Conservation (phyloP, 805 yeast genomes). For the Komagataella phaffii region DNA sequence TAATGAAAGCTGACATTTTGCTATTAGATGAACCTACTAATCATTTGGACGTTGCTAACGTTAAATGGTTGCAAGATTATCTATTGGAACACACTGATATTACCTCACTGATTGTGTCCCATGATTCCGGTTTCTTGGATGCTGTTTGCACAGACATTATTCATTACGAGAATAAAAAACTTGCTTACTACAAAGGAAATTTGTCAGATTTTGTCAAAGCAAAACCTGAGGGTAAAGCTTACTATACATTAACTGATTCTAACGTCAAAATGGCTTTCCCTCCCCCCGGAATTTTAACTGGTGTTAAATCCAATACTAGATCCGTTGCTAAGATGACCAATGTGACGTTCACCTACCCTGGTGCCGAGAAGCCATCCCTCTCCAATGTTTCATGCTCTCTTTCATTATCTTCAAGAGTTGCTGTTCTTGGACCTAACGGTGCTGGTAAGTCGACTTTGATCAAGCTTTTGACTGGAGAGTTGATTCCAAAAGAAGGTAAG, state of each 20-base stretch:
- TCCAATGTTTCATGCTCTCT: slow-evolving; percentile 75
- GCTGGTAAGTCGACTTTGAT: slow-evolving; percentile 97
- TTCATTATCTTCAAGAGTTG: slow-evolving; percentile 92
- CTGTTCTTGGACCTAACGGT: slow-evolving; percentile 95
- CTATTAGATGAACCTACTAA: slow-evolving; percentile 96
- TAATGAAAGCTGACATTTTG: slow-evolving; percentile 91
- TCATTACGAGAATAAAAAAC: slow-evolving; percentile 90
- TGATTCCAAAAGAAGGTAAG: slow-evolving; percentile 73
- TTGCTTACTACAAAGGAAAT: slow-evolving; percentile 93
- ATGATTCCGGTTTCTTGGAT: slow-evolving; percentile 94
- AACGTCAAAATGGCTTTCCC: slow-evolving; percentile 97
- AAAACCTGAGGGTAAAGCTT: slow-evolving; percentile 93
- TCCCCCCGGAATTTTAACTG: slow-evolving; percentile 94
- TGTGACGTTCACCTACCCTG: slow-evolving; percentile 85
- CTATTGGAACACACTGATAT: slow-evolving; percentile 67
- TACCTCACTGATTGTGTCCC: slow-evolving; percentile 92
- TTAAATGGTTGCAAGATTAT: slow-evolving; percentile 88
- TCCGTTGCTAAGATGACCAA: slow-evolving; percentile 50
- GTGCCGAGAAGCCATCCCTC: slow-evolving; percentile 75
- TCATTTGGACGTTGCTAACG: slow-evolving; percentile 91
- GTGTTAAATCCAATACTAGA: slow-evolving; percentile 89
- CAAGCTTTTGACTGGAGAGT: slow-evolving; percentile 85
- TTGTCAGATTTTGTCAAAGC: slow-evolving; percentile 82
- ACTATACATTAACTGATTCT: slow-evolving; percentile 86
- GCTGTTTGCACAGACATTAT: slow-evolving; percentile 93